A percentile compares a stretch with the other conserved stretches of the same genome.
Conservation (phyloP, 2,329 filamentous ascomycete genomes). For the Neocucurbitaria cava region DNA sequence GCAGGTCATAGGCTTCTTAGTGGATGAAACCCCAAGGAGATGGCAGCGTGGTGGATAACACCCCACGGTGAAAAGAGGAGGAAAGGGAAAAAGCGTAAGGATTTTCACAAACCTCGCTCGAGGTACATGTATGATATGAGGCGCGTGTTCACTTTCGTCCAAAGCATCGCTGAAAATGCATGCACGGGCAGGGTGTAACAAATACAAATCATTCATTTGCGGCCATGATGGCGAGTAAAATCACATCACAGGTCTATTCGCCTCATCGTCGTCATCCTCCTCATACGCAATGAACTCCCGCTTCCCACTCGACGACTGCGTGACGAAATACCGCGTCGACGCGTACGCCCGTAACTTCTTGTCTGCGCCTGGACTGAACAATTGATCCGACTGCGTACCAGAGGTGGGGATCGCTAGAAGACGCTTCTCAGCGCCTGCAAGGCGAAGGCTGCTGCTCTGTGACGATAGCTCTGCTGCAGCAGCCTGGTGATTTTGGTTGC, state of each 20-base stretch:
- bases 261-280: slow-evolving; percentile 43
- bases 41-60: slow-evolving; percentile 9
- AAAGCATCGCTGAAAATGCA: slow-evolving; percentile 27
- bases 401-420: slow-evolving; percentile 28
- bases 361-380: slow-evolving; percentile 34
- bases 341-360: slow-evolving; percentile 35
- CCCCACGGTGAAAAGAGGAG: slow-evolving; percentile 1
- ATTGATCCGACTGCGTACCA: neutral
- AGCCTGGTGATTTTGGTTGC: neutral
- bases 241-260: slow-evolving; percentile 43
- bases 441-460: slow-evolving; percentile 16
- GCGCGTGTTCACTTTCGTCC: slow-evolving; percentile 7
- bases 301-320: slow-evolving; percentile 21
- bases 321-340: slow-evolving; percentile 22
- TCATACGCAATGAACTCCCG: slow-evolving; percentile 35
- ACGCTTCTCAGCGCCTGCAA: slow-evolving; percentile 28
- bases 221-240: slow-evolving; percentile 14
- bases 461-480: neutral
- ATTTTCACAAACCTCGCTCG: slow-evolving; percentile 1
- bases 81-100: neutral
- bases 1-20: neutral
- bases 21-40: slow-evolving; percentile 11
- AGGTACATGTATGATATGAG: slow-evolving; percentile 20
- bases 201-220: neutral
- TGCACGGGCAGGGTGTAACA: neutral